Percentiles rank a stretch among this genome's conserved stretches.
These are phyloP conservation scores for Paracorniculantispora psalliotae DNA, from an alignment of 2,329 filamentous ascomycete genomes.

Conservation along the genomic window DNA sequence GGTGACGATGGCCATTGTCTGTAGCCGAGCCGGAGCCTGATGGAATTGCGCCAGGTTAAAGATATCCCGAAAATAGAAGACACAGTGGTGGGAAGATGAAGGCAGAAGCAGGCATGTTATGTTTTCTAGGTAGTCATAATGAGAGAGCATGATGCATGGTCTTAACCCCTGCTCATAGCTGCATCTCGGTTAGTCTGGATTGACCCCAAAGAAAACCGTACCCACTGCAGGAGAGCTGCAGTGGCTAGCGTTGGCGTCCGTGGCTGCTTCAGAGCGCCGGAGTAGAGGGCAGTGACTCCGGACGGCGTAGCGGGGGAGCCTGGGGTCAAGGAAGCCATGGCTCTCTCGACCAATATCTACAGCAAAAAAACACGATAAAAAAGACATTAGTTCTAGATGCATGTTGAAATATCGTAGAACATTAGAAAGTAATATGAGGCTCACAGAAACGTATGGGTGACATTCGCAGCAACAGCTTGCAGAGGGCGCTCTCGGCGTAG, in stretches of 20 bases:
- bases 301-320: not conserved
- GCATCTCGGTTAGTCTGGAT: not conserved
- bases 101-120: not conserved
- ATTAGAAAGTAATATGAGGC: too few relatives aligned
- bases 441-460: too few relatives aligned
- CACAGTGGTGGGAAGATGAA: not conserved
- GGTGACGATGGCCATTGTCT: too few relatives aligned
- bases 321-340: too few relatives aligned
- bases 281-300: constrained; percentile 1
- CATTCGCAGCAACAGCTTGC: too few relatives aligned
- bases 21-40: too few relatives aligned
- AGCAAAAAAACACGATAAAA: too few relatives aligned
- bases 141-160: not conserved
- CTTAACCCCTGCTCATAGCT: not conserved
- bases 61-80: too few relatives aligned
- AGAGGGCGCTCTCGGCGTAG: constrained; percentile 4
- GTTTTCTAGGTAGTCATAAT: not conserved
- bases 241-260: not conserved
- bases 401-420: too few relatives aligned
- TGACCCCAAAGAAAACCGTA: not conserved
- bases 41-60: too few relatives aligned
- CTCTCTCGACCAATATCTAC: too few relatives aligned
- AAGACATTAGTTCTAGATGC: too few relatives aligned
- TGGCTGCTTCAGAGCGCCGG: not conserved
- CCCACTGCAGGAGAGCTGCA: not conserved